Evolutionary conservation across 345 rosid species (phyloP).

Genomic region (Laguncularia racemosa): DNA sequence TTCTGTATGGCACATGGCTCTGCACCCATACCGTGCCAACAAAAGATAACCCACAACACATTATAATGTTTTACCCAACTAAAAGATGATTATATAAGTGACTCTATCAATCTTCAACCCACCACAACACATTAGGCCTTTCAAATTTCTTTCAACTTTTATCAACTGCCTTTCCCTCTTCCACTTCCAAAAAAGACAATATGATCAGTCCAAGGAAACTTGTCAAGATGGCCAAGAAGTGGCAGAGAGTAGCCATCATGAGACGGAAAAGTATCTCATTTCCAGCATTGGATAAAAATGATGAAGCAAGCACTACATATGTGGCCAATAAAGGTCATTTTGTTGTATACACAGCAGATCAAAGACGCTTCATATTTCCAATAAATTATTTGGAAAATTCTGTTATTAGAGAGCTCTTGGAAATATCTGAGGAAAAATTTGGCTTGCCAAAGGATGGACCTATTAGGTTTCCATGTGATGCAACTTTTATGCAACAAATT

Average conservation of each 20-base stretch:
- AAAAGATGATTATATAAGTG: too few species aligned
- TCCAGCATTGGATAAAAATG: neutral
- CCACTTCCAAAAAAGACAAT: neutral
- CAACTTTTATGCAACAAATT: too few species aligned
- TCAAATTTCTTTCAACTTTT: too few species aligned
- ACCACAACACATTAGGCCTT: too few species aligned
- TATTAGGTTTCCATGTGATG: too few species aligned
- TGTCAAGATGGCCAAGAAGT: neutral
- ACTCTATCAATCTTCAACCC: too few species aligned
- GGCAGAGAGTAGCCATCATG: neutral
- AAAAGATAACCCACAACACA: too few species aligned
- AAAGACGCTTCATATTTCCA: neutral
- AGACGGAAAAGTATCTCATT: neutral
- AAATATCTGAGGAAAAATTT: constrained; percentile 13
- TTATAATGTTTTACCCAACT: too few species aligned
- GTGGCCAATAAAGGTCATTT: neutral
- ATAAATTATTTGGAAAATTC: neutral
- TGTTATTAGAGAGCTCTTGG: constrained; percentile 6
- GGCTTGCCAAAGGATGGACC: neutral
- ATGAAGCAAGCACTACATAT: neutral
- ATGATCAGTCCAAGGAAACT: neutral
- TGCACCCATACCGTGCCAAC: too few species aligned
- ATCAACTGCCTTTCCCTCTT: neutral
- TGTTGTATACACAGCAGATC: neutral
- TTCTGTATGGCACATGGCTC: too few species aligned